These are phyloP conservation scores for Emergomyces orientalis DNA, from an alignment of 2,329 filamentous ascomycete species.

Conservation along the genomic window DNA sequence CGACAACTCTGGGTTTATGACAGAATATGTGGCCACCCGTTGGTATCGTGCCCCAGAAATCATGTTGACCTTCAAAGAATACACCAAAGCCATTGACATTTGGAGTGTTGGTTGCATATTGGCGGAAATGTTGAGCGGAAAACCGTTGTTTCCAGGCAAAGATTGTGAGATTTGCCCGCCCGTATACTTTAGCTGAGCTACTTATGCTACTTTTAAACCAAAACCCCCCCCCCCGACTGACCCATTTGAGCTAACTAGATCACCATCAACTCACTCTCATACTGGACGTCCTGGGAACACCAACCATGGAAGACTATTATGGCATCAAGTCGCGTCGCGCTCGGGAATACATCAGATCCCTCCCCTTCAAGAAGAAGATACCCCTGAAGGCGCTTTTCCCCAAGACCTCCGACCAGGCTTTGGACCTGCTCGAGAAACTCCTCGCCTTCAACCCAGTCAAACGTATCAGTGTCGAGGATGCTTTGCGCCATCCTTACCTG, in stretches of 20 bases:
- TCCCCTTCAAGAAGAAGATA: conserved; percentile 99
- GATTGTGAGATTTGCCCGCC: conserved; percentile 60
- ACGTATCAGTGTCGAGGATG: conserved; percentile 95
- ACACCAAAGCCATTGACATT: conserved; percentile 98
- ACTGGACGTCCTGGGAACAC: conserved; percentile 90
- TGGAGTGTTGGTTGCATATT: conserved; percentile 98
- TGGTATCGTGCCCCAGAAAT: conserved; percentile 99
- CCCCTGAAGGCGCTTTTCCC: conserved; percentile 95
- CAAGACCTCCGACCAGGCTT: conserved; percentile 93
- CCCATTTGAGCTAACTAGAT: conserved; percentile 46
- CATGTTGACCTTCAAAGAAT: conserved; percentile 99
- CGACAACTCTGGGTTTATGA: conserved; percentile 99
- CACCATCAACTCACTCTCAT: conserved; percentile 97
- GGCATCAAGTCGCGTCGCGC: conserved; percentile 98
- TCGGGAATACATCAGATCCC: conserved; percentile 92
- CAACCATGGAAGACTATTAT: conserved; percentile 99
- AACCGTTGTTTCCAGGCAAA: conserved; percentile 95
- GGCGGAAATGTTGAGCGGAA: conserved; percentile 97
- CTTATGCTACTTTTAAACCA: too few species aligned
- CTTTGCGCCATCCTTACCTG: conserved; percentile 92
- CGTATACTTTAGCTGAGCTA: background rate
- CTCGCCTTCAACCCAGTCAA: conserved; percentile 98
- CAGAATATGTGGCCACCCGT: conserved; percentile 97
- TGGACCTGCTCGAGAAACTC: conserved; percentile 90
- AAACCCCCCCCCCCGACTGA: too few species aligned